Percentiles rank a stretch among this genome's conserved stretches.
Conservation (phyloP, 345 rosid species). For the Hypericum androsaemum region DNA sequence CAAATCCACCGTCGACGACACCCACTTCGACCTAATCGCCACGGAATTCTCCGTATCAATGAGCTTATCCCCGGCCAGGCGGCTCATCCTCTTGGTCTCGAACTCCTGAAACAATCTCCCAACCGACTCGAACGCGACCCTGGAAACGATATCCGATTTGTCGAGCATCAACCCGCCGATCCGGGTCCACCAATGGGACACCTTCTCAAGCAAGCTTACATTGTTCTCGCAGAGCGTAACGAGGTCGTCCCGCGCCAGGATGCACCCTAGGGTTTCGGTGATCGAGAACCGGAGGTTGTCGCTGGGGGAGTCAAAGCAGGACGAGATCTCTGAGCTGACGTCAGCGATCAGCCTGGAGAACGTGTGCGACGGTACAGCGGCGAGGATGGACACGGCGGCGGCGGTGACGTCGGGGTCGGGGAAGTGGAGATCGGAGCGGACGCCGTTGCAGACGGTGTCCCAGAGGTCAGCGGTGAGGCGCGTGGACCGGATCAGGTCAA, state of each 20-base stretch:
- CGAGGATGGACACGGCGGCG: conserved; percentile 80
- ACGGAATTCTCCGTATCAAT: conserved; percentile 89
- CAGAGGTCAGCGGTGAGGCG: conserved; percentile 91
- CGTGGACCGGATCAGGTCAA: conserved; percentile 91
- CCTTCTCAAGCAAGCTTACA: conserved; percentile 67
- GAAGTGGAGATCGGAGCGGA: conserved; percentile 77
- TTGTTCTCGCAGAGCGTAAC: conserved; percentile 83
- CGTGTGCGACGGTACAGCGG: conserved; percentile 72
- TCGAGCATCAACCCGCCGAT: conserved; percentile 85
- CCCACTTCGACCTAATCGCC: conserved; percentile 90
- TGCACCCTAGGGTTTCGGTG: conserved; percentile 83
- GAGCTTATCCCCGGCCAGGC: conserved; percentile 92
- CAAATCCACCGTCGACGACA: conserved; percentile 70
- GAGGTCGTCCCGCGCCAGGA: conserved; percentile 84
- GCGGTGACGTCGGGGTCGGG: conserved; percentile 94
- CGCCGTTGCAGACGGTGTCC: conserved; percentile 77
- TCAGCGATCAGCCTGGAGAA: conserved; percentile 73
- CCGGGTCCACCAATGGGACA: conserved; percentile 78
- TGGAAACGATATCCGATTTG: conserved; percentile 69
- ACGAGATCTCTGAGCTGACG: conserved; percentile 60
- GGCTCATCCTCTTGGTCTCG: conserved; percentile 83
- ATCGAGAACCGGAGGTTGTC: conserved; percentile 74
- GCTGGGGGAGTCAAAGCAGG: conserved; percentile 65
- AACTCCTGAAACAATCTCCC: conserved; percentile 88
- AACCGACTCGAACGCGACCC: conserved; percentile 92